phyloP scores from a whole-genome alignment of 148 eudicot species.

The Oxyria digyna region DNA sequence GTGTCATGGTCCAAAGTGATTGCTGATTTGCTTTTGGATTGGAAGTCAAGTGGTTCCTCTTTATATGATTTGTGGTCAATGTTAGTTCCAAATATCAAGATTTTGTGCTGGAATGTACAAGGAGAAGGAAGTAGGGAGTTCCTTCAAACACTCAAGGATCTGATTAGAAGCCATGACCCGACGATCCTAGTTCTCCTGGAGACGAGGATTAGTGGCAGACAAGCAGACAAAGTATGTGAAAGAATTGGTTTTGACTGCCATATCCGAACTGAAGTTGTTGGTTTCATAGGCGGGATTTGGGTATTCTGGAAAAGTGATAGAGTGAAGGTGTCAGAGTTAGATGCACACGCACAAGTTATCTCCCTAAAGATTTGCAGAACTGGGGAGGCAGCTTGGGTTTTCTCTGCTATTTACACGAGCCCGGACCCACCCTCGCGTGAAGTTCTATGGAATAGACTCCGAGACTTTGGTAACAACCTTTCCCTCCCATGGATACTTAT shows the following conservation, averaged over 20 bases:
- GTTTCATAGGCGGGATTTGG: conserved; percentile 1
- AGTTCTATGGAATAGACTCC: neutral
- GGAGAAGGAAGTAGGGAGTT: neutral
- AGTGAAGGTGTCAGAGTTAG: neutral
- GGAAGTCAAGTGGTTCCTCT: no score
- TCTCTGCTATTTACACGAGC: no score
- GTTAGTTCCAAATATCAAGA: neutral
- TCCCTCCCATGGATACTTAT: neutral
- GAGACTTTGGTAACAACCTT: neutral
- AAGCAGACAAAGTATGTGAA: neutral
- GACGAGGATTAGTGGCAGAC: neutral
- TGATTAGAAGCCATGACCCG: neutral
- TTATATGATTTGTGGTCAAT: neutral
- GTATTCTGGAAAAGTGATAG: neutral
- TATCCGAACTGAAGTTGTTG: neutral
- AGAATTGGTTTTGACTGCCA: neutral
- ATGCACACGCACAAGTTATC: neutral
- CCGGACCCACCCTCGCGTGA: no score
- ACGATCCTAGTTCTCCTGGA: neutral
- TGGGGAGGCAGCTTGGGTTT: neutral
- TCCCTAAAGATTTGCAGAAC: neutral
- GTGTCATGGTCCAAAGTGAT: no score
- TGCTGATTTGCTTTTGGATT: no score
- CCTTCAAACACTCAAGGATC: neutral
- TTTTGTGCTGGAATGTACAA: conserved; percentile 3